Conservation (phyloP, 306 rosid species). For the Corylus avellana region DNA sequence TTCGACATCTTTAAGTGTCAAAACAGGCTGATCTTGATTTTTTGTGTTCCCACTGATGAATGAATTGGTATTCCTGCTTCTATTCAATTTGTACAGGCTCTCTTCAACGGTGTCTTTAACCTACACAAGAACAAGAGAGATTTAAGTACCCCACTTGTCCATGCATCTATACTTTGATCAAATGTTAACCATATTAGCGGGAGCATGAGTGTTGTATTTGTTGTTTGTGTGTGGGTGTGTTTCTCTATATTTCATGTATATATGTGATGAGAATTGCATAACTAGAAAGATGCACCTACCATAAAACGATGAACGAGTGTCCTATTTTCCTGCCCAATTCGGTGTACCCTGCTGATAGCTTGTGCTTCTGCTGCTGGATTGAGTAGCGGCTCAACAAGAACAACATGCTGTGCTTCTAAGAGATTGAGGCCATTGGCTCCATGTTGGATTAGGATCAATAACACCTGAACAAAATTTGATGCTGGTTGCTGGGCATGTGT, state of each 20-base stretch:
- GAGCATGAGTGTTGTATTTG: not conserved
- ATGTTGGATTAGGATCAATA: conserved; percentile 83
- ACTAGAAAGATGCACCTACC: conserved; percentile 45
- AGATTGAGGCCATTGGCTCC: conserved; percentile 98
- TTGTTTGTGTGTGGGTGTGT: not conserved
- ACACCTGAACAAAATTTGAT: conserved; percentile 57
- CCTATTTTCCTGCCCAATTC: conserved; percentile 72
- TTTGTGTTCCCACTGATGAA: conserved; percentile 81
- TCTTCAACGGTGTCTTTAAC: conserved; percentile 89
- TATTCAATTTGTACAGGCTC: conserved; percentile 77
- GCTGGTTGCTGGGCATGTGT: conserved; percentile 32
- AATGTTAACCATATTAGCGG: not conserved
- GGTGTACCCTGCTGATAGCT: conserved; percentile 92
- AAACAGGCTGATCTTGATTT: conserved; percentile 75
- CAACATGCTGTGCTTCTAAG: conserved; percentile 89
- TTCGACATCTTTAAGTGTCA: conserved; percentile 82
- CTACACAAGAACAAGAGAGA: conserved; percentile 39
- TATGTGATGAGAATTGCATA: not conserved
- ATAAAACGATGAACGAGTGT: conserved; percentile 87
- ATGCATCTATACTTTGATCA: conserved; percentile 3
- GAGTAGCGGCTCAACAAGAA: conserved; percentile 89
- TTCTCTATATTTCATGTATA: not conserved
- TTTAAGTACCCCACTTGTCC: conserved; percentile 4
- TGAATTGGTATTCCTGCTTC: conserved; percentile 60
- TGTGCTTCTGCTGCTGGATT: conserved; percentile 98